phyloP scores from a whole-genome alignment of 768 basidiomycete genomes.

The Mycena polygramma region DNA sequence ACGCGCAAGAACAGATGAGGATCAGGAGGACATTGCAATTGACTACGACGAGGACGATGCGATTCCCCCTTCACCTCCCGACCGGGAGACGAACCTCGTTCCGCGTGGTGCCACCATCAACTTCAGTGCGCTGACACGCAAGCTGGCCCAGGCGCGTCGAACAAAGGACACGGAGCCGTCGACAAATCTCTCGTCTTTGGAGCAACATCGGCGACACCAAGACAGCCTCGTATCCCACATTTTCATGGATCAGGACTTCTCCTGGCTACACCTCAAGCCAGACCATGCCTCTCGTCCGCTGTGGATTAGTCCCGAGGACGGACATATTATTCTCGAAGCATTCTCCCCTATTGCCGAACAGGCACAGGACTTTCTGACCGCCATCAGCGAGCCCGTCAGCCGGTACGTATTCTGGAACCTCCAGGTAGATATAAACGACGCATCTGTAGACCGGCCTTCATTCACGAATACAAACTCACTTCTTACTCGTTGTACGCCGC shows the following conservation, averaged over 20 bases:
- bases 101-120: slow-evolving; percentile 88
- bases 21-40: slow-evolving; percentile 69
- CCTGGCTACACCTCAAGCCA: slow-evolving; percentile 86
- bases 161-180: slow-evolving; percentile 56
- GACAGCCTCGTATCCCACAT: slow-evolving; percentile 85
- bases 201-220: slow-evolving; percentile 78
- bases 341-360: slow-evolving; percentile 98
- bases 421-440: slow-evolving; percentile 48
- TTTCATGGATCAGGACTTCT: slow-evolving; percentile 89
- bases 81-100: slow-evolving; percentile 61
- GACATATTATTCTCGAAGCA: slow-evolving; percentile 95
- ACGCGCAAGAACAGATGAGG: slow-evolving; percentile 59
- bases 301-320: slow-evolving; percentile 96
- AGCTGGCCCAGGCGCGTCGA: slow-evolving; percentile 75
- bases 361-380: slow-evolving; percentile 98
- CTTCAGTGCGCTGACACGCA: slow-evolving; percentile 85
- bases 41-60: slow-evolving; percentile 69
- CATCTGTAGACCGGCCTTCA: slow-evolving; percentile 87
- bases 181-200: slow-evolving; percentile 66
- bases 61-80: slow-evolving; percentile 65
- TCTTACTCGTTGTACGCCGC: slow-evolving; percentile 98
- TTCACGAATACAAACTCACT: slow-evolving; percentile 99
- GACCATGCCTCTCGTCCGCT: slow-evolving; percentile 94
- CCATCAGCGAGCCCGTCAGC: slow-evolving; percentile 98
- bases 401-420: slow-evolving; percentile 70